A percentile compares a stretch with the other conserved stretches of the same genome.
Evolutionary conservation across 441 rosid genomes (phyloP).

Genomic region (Rhodomyrtus psidioides): DNA sequence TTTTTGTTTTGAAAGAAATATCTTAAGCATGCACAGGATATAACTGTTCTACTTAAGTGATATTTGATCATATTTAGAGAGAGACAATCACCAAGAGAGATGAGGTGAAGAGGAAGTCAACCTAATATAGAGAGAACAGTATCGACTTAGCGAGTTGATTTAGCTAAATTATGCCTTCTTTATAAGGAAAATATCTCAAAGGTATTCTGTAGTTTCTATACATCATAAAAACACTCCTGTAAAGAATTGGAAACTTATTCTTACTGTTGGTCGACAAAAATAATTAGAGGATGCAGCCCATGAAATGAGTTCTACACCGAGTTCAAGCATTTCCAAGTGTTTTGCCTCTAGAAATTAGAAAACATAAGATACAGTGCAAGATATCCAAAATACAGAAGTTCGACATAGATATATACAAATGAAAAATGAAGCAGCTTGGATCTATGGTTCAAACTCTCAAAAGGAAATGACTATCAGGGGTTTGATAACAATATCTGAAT

Average conservation of each 20-base stretch:
- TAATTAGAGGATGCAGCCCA: neutral
- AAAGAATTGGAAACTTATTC: neutral
- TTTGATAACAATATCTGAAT: neutral
- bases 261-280: neutral
- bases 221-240: neutral
- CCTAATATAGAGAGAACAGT: neutral
- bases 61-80: neutral
- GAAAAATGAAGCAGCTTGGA: neutral
- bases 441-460: neutral
- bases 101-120: neutral
- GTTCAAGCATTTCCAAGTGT: neutral
- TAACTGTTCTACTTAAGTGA: neutral
- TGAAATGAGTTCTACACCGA: neutral
- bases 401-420: neutral
- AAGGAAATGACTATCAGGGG: neutral
- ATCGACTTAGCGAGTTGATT: neutral
- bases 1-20: neutral
- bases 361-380: neutral
- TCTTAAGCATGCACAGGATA: neutral
- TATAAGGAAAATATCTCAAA: neutral
- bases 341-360: neutral
- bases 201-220: neutral
- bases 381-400: neutral
- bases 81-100: neutral
- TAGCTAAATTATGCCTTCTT: neutral